Base-by-base conservation (phyloP, 2,329 filamentous ascomycete genomes). In the Sporothrix protearum region DNA sequence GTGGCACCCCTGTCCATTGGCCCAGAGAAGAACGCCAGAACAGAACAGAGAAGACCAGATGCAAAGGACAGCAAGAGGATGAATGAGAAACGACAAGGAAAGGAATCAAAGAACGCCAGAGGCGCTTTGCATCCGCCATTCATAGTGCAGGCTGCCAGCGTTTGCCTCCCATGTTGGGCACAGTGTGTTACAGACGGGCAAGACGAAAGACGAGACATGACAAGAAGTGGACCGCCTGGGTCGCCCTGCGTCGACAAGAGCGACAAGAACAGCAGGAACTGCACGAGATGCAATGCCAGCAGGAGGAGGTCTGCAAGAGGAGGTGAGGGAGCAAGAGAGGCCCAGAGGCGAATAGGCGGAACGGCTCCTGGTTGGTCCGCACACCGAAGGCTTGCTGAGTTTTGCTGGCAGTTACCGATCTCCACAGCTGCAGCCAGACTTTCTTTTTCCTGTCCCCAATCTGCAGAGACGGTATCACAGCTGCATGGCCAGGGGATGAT, bases 331-430 rank as follows among this genome's bases (percentile, higher is more conserved):
- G 12, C 8, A 36, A 25, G 22, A 19, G 55, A 36, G 55, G 63
- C 57, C 16, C 12, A 19, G 55, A 36, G 55, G 63, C 57, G 64
- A 74, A 74, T 61, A 73, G 68, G 73, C 73, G 73, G 73, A 73
- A 71, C 68, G 49, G 64, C 39, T 45, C 25, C 51, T 73, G 68
- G 57, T 74, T 74, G 73, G 73, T 71, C 61, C 53, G 22, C 68
- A 71, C 73, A 74, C 73, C 73, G 73, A 73, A 57, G 36, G 36
- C 33, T 66, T 67, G 67, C 68, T 36, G 28, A n/a, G 33, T 14
- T 39, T 63, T 63, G 57, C 33, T 63, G 57, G 57, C 57, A 33
- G 57, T 25, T 63, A 42, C 57, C 42, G 57, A 61, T 57, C 53
- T 61, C 22, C 33, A 22, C 39, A n/a, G 36, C 71, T 49, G 42